Percentiles rank a stretch among this genome's conserved stretches.
Evolutionary conservation across 257 asterid species (phyloP).

Genomic region (Galeopsis tetrahit): DNA sequence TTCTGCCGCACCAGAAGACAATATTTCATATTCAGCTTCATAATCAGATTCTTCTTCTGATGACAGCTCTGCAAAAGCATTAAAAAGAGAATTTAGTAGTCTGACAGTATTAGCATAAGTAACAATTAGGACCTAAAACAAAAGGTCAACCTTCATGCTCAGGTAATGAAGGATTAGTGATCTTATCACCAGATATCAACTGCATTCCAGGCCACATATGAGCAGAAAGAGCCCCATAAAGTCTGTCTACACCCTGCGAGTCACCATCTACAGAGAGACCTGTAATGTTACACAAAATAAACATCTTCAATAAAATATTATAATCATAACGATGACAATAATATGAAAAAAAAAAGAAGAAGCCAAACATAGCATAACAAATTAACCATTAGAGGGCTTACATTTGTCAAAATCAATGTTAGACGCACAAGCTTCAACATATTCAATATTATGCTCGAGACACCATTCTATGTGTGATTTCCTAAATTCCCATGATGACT

Average conservation of each 20-base stretch:
- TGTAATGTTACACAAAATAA: conserved; percentile 29
- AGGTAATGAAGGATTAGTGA: conserved; percentile 73
- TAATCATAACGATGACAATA: not conserved
- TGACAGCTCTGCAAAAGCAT: conserved; percentile 50
- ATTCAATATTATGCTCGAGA: conserved; percentile 78
- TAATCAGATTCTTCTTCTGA: conserved; percentile 36
- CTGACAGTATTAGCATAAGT: conserved; percentile 9
- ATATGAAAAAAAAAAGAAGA: not conserved
- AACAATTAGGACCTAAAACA: conserved; percentile 10
- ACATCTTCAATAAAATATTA: not conserved
- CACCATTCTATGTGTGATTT: conserved; percentile 78
- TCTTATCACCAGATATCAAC: conserved; percentile 87
- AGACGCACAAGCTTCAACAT: conserved; percentile 90
- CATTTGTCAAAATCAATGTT: conserved; percentile 86
- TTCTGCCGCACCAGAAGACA: conserved; percentile 84
- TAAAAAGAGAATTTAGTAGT: conserved; percentile 12
- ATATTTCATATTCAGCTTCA: conserved; percentile 57
- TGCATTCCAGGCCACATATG: conserved; percentile 99
- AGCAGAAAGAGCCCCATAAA: conserved; percentile 90
- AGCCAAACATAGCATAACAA: not conserved
- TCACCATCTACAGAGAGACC: conserved; percentile 75
- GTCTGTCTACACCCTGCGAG: conserved; percentile 90
- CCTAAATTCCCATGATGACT: conserved; percentile 54
- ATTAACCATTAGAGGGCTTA: conserved; percentile 32
- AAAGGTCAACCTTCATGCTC: conserved; percentile 65